Evolutionary conservation across 805 yeast species (phyloP), one percentile per base, ranked within the genome.

Genomic region (Candida endomychidarum): DNA sequence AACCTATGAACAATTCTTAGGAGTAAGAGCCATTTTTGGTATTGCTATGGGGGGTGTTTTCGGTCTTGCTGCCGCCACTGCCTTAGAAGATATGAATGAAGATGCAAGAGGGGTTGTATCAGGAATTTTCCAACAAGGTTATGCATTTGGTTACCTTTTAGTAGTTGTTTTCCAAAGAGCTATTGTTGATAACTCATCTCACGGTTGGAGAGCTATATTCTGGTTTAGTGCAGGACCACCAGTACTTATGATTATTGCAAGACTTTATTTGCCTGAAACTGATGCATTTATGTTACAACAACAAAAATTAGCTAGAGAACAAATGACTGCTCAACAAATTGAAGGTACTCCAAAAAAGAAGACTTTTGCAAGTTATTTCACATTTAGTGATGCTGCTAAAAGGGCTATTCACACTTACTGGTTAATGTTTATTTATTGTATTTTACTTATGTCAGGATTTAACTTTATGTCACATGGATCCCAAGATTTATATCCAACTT

Each of bases 81-180:
- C 80, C 12, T 50, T 77, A 27, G 81, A 76, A 46, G 80, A 74
- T 55, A 66, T 76, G 49, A 81, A 82, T 9, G 51, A 56, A 19
- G 67, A 59, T 24, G 76, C 83, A 23, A 66, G 77, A 60, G 83
- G 86, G 33, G 67, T 80, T 42, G 60, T 81, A 34, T 74, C 81
- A 24, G 87, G 86, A 34, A 58, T 85, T 29, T 77, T 87, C 56
- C 95, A 86, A 61, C 84, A 86, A 57, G 95, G 95, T 45, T 87
- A 82, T 50, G 82, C 85, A 0, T 72, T 82, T 34, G 89, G 89
- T 17, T 81, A 80, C 50, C 61, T 82, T 18, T 54, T 81, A 43
- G 86, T 80, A 5, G 85, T 80, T 36, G 67, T 81, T 17, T 82
- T 81, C 63, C 75, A 76, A 45, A 68, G 87, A 56, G 83, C 83